Evolutionary conservation across 495 filamentous ascomycete genomes (phyloP), one percentile per base, ranked within the genome.

Genomic region (Diplogelasinospora grovesii): DNA sequence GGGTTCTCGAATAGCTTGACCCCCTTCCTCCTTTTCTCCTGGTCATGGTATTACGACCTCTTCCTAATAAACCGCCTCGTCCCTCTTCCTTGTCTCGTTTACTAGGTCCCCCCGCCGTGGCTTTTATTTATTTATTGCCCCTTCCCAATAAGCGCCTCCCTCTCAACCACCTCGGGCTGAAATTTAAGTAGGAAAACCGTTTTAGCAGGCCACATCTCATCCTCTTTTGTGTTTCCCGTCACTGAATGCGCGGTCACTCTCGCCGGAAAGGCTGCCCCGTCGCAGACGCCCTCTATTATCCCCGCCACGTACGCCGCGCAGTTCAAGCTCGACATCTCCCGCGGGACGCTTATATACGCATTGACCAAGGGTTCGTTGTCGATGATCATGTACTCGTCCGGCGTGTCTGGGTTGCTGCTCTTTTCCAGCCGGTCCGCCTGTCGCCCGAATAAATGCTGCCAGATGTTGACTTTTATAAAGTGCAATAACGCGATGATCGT

Each of bases 321-420:
- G 59, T 95, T 98, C 45, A 98, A 74, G 74, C 89, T 82, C 62
- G 71, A 85, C 89, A 98, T 95, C 64, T 98, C 92, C 47, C 80
- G 80, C 16, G 92, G 92, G 24, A 97, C 85, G 50, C 78, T 84
- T 55, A 98, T 84, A 60, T 93, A 96, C 15, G 79, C 79, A 57
- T 95, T 96, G 11, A 97, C 90, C 10, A 96, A 68, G 27, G 92
- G 92, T 54, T 97, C 93, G 59, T 99, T 95, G 60, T 99, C 92
- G 43, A 81, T 81, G 52, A 99, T 87, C 90, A 99, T 95, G 70
- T 96, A 99, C 68, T 97, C 89, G 57, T 89, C 84, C 3, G 85
- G 80, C 9, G 85, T 88, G 13, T 79, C 76, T 3, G 82, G 75
- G 39, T 85, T 79, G n/a, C 78, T 75, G 41, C 80, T 85, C 64